Evolutionary conservation across 768 basidiomycete genomes (phyloP).

Genomic region (Omphalotus guepiniiformis): DNA sequence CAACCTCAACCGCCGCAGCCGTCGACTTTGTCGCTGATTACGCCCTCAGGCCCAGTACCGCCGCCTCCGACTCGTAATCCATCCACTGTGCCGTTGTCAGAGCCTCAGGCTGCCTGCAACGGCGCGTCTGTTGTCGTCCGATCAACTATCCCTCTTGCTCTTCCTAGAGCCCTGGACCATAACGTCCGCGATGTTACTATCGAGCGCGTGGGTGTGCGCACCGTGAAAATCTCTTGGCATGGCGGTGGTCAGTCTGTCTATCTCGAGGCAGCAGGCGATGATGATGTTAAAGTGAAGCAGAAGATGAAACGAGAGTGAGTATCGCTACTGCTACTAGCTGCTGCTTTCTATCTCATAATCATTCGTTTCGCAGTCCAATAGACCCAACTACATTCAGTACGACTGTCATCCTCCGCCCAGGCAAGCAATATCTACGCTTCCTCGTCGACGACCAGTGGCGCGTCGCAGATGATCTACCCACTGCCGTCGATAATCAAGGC

Average conservation of each 20-base stretch:
- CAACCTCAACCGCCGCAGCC: not conserved
- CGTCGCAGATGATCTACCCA: constrained; percentile 69
- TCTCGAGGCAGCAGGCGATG: constrained; percentile 68
- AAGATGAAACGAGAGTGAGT: constrained; percentile 63
- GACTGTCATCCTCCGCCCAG: constrained; percentile 61
- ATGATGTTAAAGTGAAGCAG: constrained; percentile 71
- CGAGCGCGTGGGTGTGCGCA: not conserved
- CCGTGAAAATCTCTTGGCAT: constrained; percentile 53
- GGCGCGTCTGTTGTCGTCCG: not conserved
- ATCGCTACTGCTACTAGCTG: no score
- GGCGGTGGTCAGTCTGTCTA: constrained; percentile 60
- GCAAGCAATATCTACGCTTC: constrained; percentile 93
- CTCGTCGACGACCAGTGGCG: constrained; percentile 90
- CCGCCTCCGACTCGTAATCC: not conserved
- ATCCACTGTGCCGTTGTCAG: not conserved
- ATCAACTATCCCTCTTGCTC: constrained; percentile 3
- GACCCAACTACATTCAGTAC: constrained; percentile 22
- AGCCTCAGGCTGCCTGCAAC: no score
- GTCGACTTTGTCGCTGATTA: not conserved
- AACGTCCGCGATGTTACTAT: not conserved
- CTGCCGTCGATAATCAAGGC: constrained; percentile 92
- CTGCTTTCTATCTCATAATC: constrained; percentile 10
- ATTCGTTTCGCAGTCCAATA: not conserved
- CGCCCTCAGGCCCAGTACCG: not conserved
- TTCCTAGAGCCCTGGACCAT: not conserved